These are phyloP conservation scores for Xylaria acuta DNA, from an alignment of 495 filamentous ascomycete genomes.

Conservation along the genomic window DNA sequence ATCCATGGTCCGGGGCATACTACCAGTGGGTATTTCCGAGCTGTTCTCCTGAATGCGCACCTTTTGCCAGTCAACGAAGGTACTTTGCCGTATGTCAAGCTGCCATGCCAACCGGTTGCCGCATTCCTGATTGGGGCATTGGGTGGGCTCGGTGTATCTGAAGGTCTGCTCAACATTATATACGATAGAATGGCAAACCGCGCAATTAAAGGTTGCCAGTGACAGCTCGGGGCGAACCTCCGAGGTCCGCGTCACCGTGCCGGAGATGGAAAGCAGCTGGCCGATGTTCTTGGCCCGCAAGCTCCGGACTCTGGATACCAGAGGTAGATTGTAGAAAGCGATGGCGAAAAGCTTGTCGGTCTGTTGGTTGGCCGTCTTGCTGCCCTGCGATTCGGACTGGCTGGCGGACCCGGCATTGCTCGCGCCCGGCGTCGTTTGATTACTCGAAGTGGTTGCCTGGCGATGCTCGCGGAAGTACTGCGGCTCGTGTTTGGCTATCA, in stretches of 20 bases:
- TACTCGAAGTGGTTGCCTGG: conserved; percentile 68
- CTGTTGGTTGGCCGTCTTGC: conserved; percentile 88
- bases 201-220: conserved; percentile 90
- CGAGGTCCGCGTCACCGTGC: conserved; percentile 94
- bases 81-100: conserved; percentile 94
- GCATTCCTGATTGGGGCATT: conserved; percentile 93
- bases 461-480: conserved; percentile 91
- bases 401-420: conserved; percentile 67
- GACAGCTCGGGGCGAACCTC: conserved; percentile 95
- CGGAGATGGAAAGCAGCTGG: conserved; percentile 90
- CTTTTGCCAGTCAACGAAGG: conserved; percentile 99
- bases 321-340: conserved; percentile 94
- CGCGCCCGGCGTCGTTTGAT: conserved; percentile 70
- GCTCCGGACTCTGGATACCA: conserved; percentile 89
- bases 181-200: conserved; percentile 79
- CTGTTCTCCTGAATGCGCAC: conserved; percentile 97
- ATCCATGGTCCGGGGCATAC: conserved; percentile 98
- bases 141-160: conserved; percentile 92
- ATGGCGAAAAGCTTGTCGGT: conserved; percentile 95
- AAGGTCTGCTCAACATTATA: conserved; percentile 97
- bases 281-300: conserved; percentile 92
- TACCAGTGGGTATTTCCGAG: conserved; percentile 96
- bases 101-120: conserved; percentile 90
- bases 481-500: conserved; percentile 92
- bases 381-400: conserved; percentile 66